Evolutionary conservation across 306 rosid genomes (phyloP).

Genomic region (Cucurbita argyrosperma): DNA sequence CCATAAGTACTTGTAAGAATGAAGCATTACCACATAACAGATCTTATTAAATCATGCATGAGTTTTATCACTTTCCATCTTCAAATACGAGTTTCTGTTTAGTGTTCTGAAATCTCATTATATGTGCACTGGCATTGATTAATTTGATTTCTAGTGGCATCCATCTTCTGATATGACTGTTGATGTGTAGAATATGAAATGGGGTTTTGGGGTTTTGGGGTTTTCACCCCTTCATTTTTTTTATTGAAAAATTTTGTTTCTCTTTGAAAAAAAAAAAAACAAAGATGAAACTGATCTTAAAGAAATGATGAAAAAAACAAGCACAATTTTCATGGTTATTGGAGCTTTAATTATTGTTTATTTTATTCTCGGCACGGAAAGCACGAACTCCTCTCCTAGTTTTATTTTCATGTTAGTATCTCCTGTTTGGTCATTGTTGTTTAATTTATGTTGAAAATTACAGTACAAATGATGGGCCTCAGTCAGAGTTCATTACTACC

Average conservation of each 20-base stretch:
- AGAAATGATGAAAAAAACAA: no score
- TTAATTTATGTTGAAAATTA: background rate
- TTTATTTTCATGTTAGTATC: background rate
- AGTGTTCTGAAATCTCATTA: background rate
- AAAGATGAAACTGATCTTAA: no score
- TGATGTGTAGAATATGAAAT: background rate
- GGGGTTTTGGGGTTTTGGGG: no score
- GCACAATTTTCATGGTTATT: no score
- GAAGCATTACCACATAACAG: background rate
- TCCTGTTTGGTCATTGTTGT: background rate
- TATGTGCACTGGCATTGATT: background rate
- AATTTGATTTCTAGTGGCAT: background rate
- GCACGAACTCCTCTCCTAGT: background rate
- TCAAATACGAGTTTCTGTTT: background rate
- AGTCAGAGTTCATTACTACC: constrained; percentile 15
- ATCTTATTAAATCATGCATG: background rate
- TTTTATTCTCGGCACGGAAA: background rate
- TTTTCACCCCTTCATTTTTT: no score
- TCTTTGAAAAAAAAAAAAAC: no score
- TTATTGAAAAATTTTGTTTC: no score
- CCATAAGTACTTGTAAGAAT: constrained; percentile 41
- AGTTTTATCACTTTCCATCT: background rate
- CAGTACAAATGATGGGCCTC: constrained; percentile 40
- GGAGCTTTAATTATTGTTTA: background rate
- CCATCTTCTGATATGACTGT: background rate